Base-by-base conservation (phyloP, 257 asterid genomes). In the Petunia axillaris region DNA sequence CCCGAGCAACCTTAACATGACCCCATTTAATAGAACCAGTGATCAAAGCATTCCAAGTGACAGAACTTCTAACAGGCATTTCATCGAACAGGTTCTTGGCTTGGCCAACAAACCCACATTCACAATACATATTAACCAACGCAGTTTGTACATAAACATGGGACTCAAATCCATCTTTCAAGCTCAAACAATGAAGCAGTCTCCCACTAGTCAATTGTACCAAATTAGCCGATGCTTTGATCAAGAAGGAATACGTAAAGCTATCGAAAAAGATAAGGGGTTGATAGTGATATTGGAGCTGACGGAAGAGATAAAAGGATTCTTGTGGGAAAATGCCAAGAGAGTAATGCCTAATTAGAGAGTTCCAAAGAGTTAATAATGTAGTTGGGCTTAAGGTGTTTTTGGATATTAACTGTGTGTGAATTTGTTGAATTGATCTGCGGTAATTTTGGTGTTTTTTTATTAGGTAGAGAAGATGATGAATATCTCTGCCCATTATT, bases 121-220 rank as follows among this genome's bases (percentile, higher is more conserved):
- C 91, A 0, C 66, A 60, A 40, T 89, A 91, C 97, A 91, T 90
- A 54, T 91, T 89, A 59, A 93, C 87, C 82, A 91, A 38, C 6
- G 96, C 98, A 41, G 98, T 93, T 40, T 86, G 93, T 67, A 88
- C 96, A 53, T 90, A 88, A 55, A 91, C 90, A 50, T 92, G 89
- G 6, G 16, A 46, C 35, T 59, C 84, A 78, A 90, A 91, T 16
- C 96, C 94, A 16, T 41, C 82, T 64, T 88, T 90, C 36, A 64
- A 5, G 82, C 82, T 80, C 8, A 85, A 78, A 74, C 92, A 89
- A 59, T 89, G 94, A 46, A 90, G 63, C 82, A 87, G 93, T 25
- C 60, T 81, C 4, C 98, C 98, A 0, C 74, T 62, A 50, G 40
- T 5, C 37, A 55, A 1, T 55, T 64, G 77, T 16, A 77, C 74